Evolutionary conservation across 306 rosid genomes (phyloP).

Genomic region (Acacia melanoxylon): DNA sequence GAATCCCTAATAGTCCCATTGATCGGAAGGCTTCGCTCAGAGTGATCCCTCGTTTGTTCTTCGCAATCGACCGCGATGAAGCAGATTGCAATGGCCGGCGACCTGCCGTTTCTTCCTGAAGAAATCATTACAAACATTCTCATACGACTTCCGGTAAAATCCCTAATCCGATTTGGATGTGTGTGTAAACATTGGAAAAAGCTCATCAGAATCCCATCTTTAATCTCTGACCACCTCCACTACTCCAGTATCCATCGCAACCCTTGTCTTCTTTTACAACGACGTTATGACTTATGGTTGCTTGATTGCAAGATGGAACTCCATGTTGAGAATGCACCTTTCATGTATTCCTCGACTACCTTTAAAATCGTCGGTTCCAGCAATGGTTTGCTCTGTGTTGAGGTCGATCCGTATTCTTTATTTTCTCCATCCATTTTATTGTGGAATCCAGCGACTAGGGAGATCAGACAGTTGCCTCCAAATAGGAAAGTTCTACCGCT

Average conservation of each 20-base stretch:
- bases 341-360: no score
- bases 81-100: not conserved
- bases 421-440: not conserved
- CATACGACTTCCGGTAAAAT: not conserved
- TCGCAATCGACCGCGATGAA: no score
- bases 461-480: not conserved
- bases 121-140: not conserved
- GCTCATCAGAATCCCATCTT: not conserved
- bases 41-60: no score
- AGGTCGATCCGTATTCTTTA: accelerated
- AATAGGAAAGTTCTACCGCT: no score
- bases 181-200: not conserved
- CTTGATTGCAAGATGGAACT: not conserved
- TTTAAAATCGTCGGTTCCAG: not conserved
- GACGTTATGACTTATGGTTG: no score
- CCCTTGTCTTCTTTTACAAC: not conserved
- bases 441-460: not conserved
- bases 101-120: not conserved
- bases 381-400: not conserved
- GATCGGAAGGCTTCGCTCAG: no score
- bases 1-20: no score
- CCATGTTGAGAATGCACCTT: not conserved
- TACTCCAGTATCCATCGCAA: not conserved
- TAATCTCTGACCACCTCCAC: not conserved
- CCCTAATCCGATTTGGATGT: not conserved